Evolutionary conservation across 2,329 filamentous ascomycete species (phyloP), one percentile per base, ranked within the genome.

Genomic region (Cercospora citrullina): DNA sequence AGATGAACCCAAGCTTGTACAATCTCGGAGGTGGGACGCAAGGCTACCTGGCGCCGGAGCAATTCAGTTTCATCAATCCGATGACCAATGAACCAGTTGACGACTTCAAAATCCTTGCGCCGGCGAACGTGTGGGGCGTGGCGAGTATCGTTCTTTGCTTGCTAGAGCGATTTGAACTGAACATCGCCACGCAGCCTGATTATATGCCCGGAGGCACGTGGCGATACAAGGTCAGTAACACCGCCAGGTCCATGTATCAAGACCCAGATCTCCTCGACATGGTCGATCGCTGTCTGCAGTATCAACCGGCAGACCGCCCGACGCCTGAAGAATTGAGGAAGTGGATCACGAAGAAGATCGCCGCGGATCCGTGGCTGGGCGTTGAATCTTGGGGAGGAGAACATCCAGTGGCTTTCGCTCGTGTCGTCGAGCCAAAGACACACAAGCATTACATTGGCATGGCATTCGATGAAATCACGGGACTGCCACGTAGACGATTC

Each of bases 61-160:
- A 65, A 30, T 7, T 57, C 18, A 16, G 10, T 0, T 70, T 67
- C 60, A 14, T 68, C 1, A 36, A 72, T 57, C 45, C 26, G 0
- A 45, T 23, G 9, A 68, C 69, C 9, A 33, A 53, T 3, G 61
- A 67, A 18, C 55, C 69, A 1, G 53, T 70, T 12, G 66, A 72
- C 28, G 60, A 67, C 31, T 67, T 68, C 42, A 65, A 67, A 36
- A 28, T 71, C 4, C 65, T 68, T 3, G 67, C 69, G 9, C 64
- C 66, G 8, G 63, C 65, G 33, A 70, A 72, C 31, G 66, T 72
- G 10, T 72, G 64, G 64, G 69, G 68, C 9, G 60, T 69, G 1
- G 71, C 69, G 2, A 60, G 63, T 10, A 63, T 71, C 2, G 30
- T 72, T 5, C 51, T 61, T 6, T 8, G 39, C 63, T 39, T 70